Base-by-base conservation (phyloP, 2,329 filamentous ascomycete species). In the Pseudocercospora musae region DNA sequence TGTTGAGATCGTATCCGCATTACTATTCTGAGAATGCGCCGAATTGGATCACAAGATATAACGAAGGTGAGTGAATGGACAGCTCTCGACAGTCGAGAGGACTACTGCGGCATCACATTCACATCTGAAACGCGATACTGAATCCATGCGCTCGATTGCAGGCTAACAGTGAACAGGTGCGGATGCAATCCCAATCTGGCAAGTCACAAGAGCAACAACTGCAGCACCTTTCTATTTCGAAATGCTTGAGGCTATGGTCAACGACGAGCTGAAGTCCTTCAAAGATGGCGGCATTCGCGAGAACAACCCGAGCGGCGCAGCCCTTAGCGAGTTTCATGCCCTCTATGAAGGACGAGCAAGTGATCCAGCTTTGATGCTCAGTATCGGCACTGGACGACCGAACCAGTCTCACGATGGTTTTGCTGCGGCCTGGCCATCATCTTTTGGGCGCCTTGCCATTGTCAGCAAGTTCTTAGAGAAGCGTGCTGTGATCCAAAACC, bases 141-240 rank as follows among this genome's bases (percentile, higher is more conserved):
- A 4, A 11, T 15, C 7, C 15, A 15, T 25, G 11, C 15, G 2
- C 1, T 27, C 13, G 48, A 52, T 2, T 4, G 15, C 15, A 52
- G 15, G 21, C 48, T 52, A 29, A 52, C 10, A 15, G 25, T 52
- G 25, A 52, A n/a, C 7, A 52, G 48, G 66, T 8, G 76, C 77
- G 5, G 79, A 81, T 60, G 71, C 73, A 46, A 71, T 82, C 15
- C 75, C 77, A 1, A 82, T 85, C 44, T 84, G 81, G 77, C 72
- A 83, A 69, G 82, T 82, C 0, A 82, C 80, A 0, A 71, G 81
- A 7, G 82, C 82, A 1, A 84, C 82, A 0, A 81, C 79, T 0
- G 82, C 82, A 2, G 82, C 82, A 0, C 81, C 82, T 0, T 82
- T 82, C 68, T 82, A 80, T 70, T 82, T 82, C 71, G 77, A 81